Conservation (phyloP, 148 eudicot genomes). For the Mesembryanthemum crystallinum region DNA sequence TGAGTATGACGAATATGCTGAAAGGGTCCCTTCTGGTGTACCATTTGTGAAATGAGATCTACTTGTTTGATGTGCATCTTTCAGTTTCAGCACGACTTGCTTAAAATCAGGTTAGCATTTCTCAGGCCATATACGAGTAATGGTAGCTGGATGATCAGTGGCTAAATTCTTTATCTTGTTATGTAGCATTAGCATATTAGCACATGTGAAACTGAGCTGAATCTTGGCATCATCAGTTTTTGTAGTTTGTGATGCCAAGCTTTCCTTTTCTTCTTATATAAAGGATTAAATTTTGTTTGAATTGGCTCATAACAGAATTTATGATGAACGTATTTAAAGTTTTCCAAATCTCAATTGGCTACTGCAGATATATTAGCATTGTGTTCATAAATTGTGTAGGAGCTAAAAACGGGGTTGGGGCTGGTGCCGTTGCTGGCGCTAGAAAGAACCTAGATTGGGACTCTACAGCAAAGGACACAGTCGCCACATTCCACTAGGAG, state of each 20-base stretch:
- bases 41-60: slow-evolving; percentile 57
- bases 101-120: slow-evolving; percentile 21
- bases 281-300: not conserved
- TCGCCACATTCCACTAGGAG: too few relatives aligned
- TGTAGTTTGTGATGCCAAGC: not conserved
- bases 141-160: not conserved
- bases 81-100: not conserved
- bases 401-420: too few relatives aligned
- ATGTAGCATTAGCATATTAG: not conserved
- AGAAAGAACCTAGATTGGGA: too few relatives aligned
- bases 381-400: too few relatives aligned
- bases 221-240: not conserved
- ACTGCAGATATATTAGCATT: not conserved
- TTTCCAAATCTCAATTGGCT: not conserved
- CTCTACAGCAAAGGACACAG: too few relatives aligned
- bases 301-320: not conserved
- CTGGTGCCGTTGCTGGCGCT: too few relatives aligned
- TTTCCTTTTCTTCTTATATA: not conserved
- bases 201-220: not conserved
- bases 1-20: slow-evolving; percentile 65
- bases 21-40: slow-evolving; percentile 61
- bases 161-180: not conserved
- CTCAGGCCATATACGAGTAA: not conserved
- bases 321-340: not conserved
- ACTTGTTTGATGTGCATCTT: not conserved